phyloP scores from a whole-genome alignment of 192 early-diverging fungal genomes.

The Umbelopsis ramanniana region DNA sequence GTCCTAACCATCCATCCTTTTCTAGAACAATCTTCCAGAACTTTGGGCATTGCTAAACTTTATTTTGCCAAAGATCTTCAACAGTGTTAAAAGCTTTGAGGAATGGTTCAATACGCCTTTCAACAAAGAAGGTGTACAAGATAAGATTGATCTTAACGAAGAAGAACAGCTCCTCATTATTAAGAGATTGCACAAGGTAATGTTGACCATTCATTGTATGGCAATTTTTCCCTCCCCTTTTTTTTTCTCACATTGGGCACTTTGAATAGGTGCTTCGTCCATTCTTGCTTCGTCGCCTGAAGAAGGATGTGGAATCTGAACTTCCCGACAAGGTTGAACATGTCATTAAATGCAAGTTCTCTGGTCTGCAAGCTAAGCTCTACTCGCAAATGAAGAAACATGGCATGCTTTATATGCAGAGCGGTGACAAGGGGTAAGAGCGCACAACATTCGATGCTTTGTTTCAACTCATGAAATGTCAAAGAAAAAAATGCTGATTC shows the following conservation, averaged over 20 bases:
- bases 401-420: constrained; percentile 71
- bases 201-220: too few species aligned
- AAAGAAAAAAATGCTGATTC: constrained; percentile 16
- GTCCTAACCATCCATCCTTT: neutral
- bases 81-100: constrained; percentile 95
- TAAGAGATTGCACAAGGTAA: constrained; percentile 90
- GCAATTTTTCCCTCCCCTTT: too few species aligned
- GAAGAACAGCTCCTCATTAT: constrained; percentile 98
- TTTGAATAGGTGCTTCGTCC: constrained; percentile 75
- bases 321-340: constrained; percentile 96
- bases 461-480: too few species aligned
- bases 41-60: constrained; percentile 97
- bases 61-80: constrained; percentile 94
- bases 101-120: constrained; percentile 99
- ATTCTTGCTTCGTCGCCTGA: constrained; percentile 94
- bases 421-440: constrained; percentile 67
- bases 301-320: constrained; percentile 98
- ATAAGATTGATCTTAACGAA: constrained; percentile 93
- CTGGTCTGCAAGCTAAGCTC: constrained; percentile 80
- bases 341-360: constrained; percentile 91
- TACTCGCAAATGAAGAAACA: constrained; percentile 88
- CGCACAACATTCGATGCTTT: neutral
- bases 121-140: constrained; percentile 76
- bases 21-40: constrained; percentile 94
- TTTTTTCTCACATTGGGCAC: too few species aligned